Evolutionary conservation across 768 basidiomycete species (phyloP).

Genomic region (Phaeotremella skinneri): DNA sequence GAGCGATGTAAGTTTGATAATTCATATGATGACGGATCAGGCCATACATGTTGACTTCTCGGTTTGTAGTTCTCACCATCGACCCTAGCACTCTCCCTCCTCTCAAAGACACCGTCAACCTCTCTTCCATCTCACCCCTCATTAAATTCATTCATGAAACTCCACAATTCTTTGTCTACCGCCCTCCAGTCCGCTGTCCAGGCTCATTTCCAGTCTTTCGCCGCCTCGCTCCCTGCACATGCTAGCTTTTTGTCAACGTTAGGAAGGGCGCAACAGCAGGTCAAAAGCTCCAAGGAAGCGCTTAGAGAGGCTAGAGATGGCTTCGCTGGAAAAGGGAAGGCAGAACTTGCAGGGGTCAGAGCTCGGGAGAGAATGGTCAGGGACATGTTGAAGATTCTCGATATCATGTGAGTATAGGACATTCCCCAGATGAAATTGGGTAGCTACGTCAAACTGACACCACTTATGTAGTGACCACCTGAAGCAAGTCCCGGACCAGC

Average conservation of each 20-base stretch:
- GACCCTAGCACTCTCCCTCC: conserved; percentile 81
- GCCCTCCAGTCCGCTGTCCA: conserved; percentile 50
- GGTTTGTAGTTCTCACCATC: conserved; percentile 79
- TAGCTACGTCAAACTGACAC: conserved; percentile 26
- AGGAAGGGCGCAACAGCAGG: conserved; percentile 68
- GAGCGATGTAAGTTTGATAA: conserved; percentile 32
- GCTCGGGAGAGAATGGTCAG: conserved; percentile 83
- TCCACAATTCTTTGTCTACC: conserved; percentile 42
- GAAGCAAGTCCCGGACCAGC: conserved; percentile 81
- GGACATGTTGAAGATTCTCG: conserved; percentile 91
- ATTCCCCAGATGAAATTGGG: conserved; percentile 11
- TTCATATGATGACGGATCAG: neutral
- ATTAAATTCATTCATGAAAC: conserved; percentile 38
- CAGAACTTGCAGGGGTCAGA: conserved; percentile 59
- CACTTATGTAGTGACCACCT: conserved; percentile 84
- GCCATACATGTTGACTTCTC: conserved; percentile 14
- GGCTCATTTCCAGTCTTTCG: conserved; percentile 93
- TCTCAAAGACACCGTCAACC: conserved; percentile 49
- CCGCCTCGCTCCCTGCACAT: conserved; percentile 89
- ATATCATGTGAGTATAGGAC: conserved; percentile 87
- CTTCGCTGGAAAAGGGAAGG: conserved; percentile 58
- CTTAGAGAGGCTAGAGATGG: conserved; percentile 75
- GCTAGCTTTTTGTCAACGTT: conserved; percentile 72
- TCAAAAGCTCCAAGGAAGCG: conserved; percentile 65
- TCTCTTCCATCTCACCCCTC: conserved; percentile 33